Conservation (phyloP, 1,284 basidiomycete genomes). For the Moniliophthora roreri region DNA sequence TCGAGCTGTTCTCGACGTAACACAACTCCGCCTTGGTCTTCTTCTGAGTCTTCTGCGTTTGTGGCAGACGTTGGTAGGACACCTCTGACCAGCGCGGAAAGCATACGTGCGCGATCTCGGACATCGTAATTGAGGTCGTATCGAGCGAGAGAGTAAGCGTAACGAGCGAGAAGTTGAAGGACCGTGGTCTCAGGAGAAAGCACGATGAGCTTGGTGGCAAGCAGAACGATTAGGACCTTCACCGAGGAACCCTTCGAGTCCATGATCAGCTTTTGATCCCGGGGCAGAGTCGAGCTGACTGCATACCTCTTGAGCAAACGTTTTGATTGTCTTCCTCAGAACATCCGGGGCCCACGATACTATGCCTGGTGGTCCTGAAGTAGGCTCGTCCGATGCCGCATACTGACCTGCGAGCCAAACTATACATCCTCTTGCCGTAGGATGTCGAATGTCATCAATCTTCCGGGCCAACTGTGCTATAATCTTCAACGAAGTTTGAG, state of each 20-base stretch:
- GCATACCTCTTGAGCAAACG: slow-evolving; percentile 70
- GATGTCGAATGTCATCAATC: slow-evolving; percentile 77
- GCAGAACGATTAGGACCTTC: slow-evolving; percentile 80
- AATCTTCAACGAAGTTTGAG: slow-evolving; percentile 60
- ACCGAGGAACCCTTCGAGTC: slow-evolving; percentile 54
- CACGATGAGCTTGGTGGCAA: slow-evolving; percentile 82
- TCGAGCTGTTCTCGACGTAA: slow-evolving; percentile 80
- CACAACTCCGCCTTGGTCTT: slow-evolving; percentile 68
- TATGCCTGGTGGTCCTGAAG: slow-evolving; percentile 31
- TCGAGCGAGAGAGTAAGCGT: slow-evolving; percentile 82
- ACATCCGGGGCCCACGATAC: slow-evolving; percentile 85
- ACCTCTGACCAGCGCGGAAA: slow-evolving; percentile 70
- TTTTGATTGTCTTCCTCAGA: slow-evolving; percentile 71
- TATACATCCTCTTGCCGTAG: slow-evolving; percentile 80
- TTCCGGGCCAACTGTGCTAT: slow-evolving; percentile 73
- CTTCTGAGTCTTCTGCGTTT: slow-evolving; percentile 35
- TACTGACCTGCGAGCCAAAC: slow-evolving; percentile 92
- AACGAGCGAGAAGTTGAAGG: slow-evolving; percentile 57
- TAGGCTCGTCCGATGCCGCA: slow-evolving; percentile 39
- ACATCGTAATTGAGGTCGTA: slow-evolving; percentile 90
- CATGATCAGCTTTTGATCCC: neutral
- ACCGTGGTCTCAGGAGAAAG: slow-evolving; percentile 58
- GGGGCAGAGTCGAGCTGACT: neutral
- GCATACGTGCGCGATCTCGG: slow-evolving; percentile 82
- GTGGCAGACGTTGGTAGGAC: slow-evolving; percentile 39